Evolutionary conservation across 2,329 filamentous ascomycete species (phyloP), one percentile per base, ranked within the genome.

Genomic region (Coniosporium tulheliwenetii): DNA sequence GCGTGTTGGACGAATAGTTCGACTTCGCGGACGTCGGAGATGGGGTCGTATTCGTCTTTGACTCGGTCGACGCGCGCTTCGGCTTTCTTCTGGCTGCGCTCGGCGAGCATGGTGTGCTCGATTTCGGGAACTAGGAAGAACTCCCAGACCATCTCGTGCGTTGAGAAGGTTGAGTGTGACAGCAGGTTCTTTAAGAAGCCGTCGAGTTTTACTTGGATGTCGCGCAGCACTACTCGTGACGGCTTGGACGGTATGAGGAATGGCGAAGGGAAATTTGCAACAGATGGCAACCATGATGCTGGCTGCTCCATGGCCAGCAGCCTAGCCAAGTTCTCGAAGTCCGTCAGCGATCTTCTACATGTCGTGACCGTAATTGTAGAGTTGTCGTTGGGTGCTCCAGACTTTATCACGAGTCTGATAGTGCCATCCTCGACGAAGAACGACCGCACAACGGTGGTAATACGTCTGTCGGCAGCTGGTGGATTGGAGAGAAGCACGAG

Each of bases 371-470:
- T 94, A 54, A 91, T 93, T 42, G 80, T 87, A 41, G 82, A 77
- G 46, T 80, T 75, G 16, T 75, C 71, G n/a, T 81, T 85, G 0
- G 85, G 86, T 1, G 85, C 85, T 10, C 86, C 91, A 1, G 89
- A 95, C 57, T 98, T 98, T 45, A 98, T 69, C 12, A 98, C 85
- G 38, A 96, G 77, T 34, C 91, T 79, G 39, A 96, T 82, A 1
- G 84, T 93, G 8, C 84, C 87, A 61, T 98, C 91, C 62, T 98
- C 91, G 9, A 98, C 87, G 52, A 98, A 96, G 61, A 93, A 95
- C 0, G 87, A 91, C 43, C 91, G 75, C 1, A 98, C 91, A 1
- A 96, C 87, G 1, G 85, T 85, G 1, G 91, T 96, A 15, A 87
- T 87, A 16, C 89, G 77, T 3, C 81, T 81, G 49, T 93, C 85